Conservation (phyloP, 805 yeast genomes). For the Jamesozyma hellenica region DNA sequence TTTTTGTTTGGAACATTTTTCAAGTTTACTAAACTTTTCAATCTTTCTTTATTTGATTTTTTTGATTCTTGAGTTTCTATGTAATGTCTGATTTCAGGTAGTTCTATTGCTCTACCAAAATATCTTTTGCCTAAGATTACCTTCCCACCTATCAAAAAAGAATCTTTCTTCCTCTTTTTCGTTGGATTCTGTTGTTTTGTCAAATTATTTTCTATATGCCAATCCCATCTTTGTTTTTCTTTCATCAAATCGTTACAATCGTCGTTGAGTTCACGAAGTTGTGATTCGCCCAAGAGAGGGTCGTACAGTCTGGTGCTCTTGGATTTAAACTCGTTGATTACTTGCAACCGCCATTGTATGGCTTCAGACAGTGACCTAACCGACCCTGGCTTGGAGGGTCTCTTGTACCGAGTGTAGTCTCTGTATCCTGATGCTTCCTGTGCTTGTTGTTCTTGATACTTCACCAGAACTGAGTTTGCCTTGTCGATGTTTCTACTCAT, state of each 20-base stretch:
- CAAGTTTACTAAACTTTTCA: slow-evolving; percentile 1
- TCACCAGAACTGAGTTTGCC: slow-evolving; percentile 58
- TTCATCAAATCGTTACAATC: slow-evolving; percentile 53
- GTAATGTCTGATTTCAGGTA: slow-evolving; percentile 57
- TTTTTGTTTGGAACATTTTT: slow-evolving; percentile 8
- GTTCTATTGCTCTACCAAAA: slow-evolving; percentile 74
- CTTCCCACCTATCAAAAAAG: slow-evolving; percentile 15
- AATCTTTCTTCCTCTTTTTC: neutral
- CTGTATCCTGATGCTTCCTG: slow-evolving; percentile 45
- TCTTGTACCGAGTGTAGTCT: slow-evolving; percentile 42
- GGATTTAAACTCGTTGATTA: slow-evolving; percentile 53
- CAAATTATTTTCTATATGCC: slow-evolving; percentile 47
- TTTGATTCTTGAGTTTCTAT: slow-evolving; percentile 27
- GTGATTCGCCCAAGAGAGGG: slow-evolving; percentile 43
- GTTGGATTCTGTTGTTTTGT: slow-evolving; percentile 4
- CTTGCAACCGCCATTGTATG: slow-evolving; percentile 56
- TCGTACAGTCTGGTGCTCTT: slow-evolving; percentile 58
- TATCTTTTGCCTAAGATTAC: slow-evolving; percentile 50
- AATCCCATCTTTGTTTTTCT: slow-evolving; percentile 73
- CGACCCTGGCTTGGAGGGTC: slow-evolving; percentile 51
- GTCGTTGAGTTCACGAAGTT: slow-evolving; percentile 67
- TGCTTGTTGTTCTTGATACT: slow-evolving; percentile 55
- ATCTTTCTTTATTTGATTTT: slow-evolving; percentile 14
- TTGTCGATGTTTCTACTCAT: slow-evolving; percentile 77
- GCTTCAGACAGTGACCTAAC: slow-evolving; percentile 54